A percentile compares a stretch with the other conserved stretches of the same genome.
phyloP scores from a whole-genome alignment of 2,329 filamentous ascomycete genomes.

The Diaporthe vexans region DNA sequence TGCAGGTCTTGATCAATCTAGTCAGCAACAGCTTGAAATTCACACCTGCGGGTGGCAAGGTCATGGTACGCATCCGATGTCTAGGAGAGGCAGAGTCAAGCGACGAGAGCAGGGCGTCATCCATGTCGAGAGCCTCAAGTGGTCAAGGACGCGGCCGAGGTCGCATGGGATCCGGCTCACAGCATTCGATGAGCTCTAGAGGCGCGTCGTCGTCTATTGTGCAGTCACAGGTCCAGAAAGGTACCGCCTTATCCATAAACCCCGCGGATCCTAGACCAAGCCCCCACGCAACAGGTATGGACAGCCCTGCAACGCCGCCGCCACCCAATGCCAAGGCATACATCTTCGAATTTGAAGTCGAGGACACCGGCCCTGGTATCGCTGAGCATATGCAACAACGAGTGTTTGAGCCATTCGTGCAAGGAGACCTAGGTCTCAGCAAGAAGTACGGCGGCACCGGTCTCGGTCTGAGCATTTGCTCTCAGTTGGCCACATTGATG shows the following conservation, averaged over 20 bases:
- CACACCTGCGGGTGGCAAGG: conserved; percentile 81
- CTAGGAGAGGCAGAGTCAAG: conserved; percentile 68
- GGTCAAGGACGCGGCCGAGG: conserved; percentile 58
- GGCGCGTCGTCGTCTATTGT: conserved; percentile 48
- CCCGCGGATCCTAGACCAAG: conserved; percentile 69
- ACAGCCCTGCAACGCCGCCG: conserved; percentile 72
- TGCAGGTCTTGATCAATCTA: conserved; percentile 94
- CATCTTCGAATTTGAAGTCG: conserved; percentile 88
- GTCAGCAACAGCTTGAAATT: conserved; percentile 95
- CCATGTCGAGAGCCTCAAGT: conserved; percentile 63
- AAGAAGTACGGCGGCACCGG: conserved; percentile 94
- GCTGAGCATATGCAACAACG: conserved; percentile 81
- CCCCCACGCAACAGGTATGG: conserved; percentile 62
- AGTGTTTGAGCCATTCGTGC: conserved; percentile 95
- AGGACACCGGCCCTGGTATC: conserved; percentile 91
- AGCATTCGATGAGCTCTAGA: conserved; percentile 65
- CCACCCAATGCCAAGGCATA: conserved; percentile 75
- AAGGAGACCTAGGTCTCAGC: conserved; percentile 89
- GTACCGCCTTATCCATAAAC: conserved; percentile 73
- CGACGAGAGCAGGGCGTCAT: conserved; percentile 66
- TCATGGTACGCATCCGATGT: conserved; percentile 83
- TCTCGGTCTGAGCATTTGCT: conserved; percentile 88
- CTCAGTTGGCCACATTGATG: conserved; percentile 88
- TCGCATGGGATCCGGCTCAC: conserved; percentile 63
- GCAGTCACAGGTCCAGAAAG: conserved; percentile 52